Conservation (phyloP, 2,329 filamentous ascomycete genomes). For the Pseudonectria foliicola region DNA sequence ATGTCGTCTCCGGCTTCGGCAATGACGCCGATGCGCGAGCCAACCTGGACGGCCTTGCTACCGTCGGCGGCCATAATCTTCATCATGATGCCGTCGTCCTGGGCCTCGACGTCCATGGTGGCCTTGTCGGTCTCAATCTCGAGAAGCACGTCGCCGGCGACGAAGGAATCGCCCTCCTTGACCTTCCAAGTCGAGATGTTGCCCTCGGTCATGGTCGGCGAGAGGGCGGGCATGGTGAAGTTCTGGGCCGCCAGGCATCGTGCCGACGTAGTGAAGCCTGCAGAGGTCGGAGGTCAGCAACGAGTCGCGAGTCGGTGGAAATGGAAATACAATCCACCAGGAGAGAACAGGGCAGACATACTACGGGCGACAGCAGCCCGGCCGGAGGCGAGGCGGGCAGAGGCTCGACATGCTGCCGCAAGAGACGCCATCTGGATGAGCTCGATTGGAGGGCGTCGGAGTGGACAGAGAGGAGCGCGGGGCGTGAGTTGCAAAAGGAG, state of each 20-base stretch:
- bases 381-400: constrained; percentile 48
- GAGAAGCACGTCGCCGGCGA: constrained; percentile 77
- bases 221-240: constrained; percentile 86
- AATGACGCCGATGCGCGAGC: constrained; percentile 72
- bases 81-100: constrained; percentile 79
- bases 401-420: constrained; percentile 56
- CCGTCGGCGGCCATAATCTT: constrained; percentile 74
- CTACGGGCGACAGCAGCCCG: constrained; percentile 45
- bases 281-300: constrained; percentile 4
- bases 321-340: neutral
- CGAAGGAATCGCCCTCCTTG: constrained; percentile 78
- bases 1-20: constrained; percentile 79
- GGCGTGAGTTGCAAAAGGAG: constrained; percentile 9
- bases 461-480: constrained; percentile 15
- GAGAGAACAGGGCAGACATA: constrained; percentile 30
- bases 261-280: constrained; percentile 59
- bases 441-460: constrained; percentile 18
- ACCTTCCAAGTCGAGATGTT: constrained; percentile 81
- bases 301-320: no score
- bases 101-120: constrained; percentile 89
- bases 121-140: constrained; percentile 95
- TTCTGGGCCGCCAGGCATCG: constrained; percentile 68
- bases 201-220: constrained; percentile 89
- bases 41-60: constrained; percentile 70
- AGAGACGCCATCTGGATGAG: constrained; percentile 55